Conservation (phyloP, 225 moss, liverwort and hornwort species). For the Marchantia polymorpha region DNA sequence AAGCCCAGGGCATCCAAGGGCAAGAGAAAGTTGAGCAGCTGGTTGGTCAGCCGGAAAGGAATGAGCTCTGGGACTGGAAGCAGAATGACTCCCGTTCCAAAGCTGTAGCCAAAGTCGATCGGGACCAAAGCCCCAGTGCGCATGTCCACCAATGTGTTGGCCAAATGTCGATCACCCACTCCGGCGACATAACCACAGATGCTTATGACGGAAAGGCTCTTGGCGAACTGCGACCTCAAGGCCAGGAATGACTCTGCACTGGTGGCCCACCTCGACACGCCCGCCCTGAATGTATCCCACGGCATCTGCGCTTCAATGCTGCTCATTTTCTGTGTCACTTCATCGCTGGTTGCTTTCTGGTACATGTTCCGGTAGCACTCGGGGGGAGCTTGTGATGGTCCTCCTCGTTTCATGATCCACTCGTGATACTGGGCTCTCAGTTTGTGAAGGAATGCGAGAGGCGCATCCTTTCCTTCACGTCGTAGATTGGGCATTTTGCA, state of each 20-base stretch:
- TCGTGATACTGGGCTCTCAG: slow-evolving; percentile 51
- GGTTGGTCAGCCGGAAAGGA: slow-evolving; percentile 77
- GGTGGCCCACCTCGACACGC: slow-evolving; percentile 78
- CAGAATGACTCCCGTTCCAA: slow-evolving; percentile 85
- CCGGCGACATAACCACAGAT: slow-evolving; percentile 92
- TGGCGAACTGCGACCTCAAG: slow-evolving; percentile 70
- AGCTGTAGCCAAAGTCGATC: slow-evolving; percentile 97
- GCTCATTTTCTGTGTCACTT: slow-evolving; percentile 59
- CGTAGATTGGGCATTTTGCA: slow-evolving; percentile 44
- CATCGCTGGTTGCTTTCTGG: slow-evolving; percentile 52
- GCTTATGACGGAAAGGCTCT: slow-evolving; percentile 72
- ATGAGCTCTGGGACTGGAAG: slow-evolving; percentile 92
- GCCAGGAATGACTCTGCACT: slow-evolving; percentile 91
- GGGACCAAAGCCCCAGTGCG: slow-evolving; percentile 81
- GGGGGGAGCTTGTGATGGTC: slow-evolving; percentile 39
- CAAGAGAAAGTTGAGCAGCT: slow-evolving; percentile 72
- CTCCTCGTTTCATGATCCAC: slow-evolving; percentile 60
- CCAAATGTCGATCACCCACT: slow-evolving; percentile 90
- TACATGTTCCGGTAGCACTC: slow-evolving; percentile 71
- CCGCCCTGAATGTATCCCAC: slow-evolving; percentile 75
- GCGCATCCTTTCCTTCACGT: slow-evolving; percentile 53
- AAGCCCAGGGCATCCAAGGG: slow-evolving; percentile 72
- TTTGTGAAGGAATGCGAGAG: slow-evolving; percentile 40
- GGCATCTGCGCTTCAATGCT: slow-evolving; percentile 63
- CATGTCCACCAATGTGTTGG: slow-evolving; percentile 83